Evolutionary conservation across 1,139 yeast genomes (phyloP).

Genomic region (Saccharomyces hybrid): DNA sequence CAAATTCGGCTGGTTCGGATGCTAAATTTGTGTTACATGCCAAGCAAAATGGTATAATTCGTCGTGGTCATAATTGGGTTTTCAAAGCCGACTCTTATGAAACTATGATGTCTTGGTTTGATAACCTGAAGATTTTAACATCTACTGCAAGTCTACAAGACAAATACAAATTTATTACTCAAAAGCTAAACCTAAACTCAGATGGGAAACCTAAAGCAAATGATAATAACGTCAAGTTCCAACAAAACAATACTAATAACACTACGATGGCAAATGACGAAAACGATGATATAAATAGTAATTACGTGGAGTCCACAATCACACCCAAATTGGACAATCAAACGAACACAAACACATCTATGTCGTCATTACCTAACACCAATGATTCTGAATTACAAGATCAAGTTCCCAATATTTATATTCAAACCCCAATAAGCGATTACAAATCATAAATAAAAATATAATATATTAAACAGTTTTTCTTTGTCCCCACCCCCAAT

Average conservation of each 20-base stretch:
- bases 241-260: background rate
- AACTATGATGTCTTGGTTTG: slow-evolving; percentile 76
- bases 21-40: slow-evolving; percentile 79
- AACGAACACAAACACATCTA: slow-evolving; percentile 14
- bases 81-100: slow-evolving; percentile 77
- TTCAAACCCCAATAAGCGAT: slow-evolving; percentile 10
- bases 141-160: slow-evolving; percentile 19
- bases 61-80: slow-evolving; percentile 84
- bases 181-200: slow-evolving; percentile 14
- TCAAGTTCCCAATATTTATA: slow-evolving; percentile 11
- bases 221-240: slow-evolving; percentile 1
- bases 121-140: slow-evolving; percentile 58
- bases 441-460: background rate
- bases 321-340: slow-evolving; percentile 15
- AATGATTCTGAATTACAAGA: slow-evolving; percentile 12
- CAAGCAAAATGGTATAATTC: slow-evolving; percentile 57
- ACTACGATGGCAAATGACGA: background rate
- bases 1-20: slow-evolving; percentile 40
- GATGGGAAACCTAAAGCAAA: slow-evolving; percentile 9
- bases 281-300: slow-evolving; percentile 6
- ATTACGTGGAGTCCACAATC: slow-evolving; percentile 7
- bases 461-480: background rate
- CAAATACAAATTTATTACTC: slow-evolving; percentile 20
- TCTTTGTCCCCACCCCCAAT: background rate
- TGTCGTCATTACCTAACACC: slow-evolving; percentile 18